Evolutionary conservation across 805 yeast genomes (phyloP).

Genomic region (Ogataea ganodermae): DNA sequence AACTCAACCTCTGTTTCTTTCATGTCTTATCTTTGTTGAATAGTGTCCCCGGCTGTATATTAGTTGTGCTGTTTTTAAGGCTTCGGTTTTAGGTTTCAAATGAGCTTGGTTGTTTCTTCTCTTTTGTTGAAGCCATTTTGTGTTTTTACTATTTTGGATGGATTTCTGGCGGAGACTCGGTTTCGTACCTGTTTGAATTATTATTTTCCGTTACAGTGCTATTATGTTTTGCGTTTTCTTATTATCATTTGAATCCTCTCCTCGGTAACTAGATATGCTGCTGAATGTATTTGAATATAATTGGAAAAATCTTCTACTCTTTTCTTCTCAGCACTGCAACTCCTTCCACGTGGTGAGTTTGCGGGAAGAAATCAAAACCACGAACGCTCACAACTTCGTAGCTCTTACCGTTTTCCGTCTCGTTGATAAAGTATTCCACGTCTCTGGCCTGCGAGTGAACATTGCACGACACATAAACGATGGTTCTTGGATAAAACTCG

Average conservation of each 20-base stretch:
- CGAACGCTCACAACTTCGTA: constrained; percentile 80
- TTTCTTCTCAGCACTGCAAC: constrained; percentile 45
- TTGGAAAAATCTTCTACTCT: constrained; percentile 3
- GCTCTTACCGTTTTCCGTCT: constrained; percentile 59
- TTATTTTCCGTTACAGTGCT: background rate
- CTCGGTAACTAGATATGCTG: background rate
- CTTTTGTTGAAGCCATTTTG: constrained; percentile 7
- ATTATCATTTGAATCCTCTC: background rate
- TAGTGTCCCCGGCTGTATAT: constrained; percentile 23
- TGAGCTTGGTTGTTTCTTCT: constrained; percentile 5
- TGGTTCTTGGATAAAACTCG: constrained; percentile 77
- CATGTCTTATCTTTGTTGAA: constrained; percentile 9
- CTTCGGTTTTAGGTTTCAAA: constrained; percentile 9
- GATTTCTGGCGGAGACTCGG: background rate
- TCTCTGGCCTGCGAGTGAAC: constrained; percentile 98
- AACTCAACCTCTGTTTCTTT: background rate
- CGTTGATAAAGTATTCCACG: constrained; percentile 73
- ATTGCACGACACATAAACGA: constrained; percentile 95
- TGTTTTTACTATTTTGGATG: constrained; percentile 10
- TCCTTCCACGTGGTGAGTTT: constrained; percentile 59
- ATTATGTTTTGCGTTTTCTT: background rate
- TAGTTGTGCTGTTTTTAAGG: constrained; percentile 21
- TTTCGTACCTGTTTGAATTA: constrained; percentile 6
- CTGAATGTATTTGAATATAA: constrained; percentile 3
- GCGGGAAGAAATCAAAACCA: constrained; percentile 93